Percentiles rank a stretch among this genome's conserved stretches.
Evolutionary conservation across 163 green algal species (phyloP).

Genomic region (Picocystis sp.): DNA sequence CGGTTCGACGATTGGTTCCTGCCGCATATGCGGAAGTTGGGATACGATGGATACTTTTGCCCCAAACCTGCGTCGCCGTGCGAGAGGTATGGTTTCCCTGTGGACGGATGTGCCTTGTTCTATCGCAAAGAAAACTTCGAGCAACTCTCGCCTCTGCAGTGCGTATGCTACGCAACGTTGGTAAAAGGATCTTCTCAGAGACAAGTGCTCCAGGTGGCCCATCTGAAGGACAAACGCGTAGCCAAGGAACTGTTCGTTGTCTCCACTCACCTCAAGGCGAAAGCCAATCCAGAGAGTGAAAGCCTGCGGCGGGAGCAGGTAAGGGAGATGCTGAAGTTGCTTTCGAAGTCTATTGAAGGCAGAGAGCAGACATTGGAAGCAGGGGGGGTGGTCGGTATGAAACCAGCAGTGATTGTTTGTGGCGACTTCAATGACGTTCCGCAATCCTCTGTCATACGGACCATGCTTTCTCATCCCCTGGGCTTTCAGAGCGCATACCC

Average conservation of each 20-base stretch:
- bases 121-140: conserved; percentile 32
- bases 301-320: conserved; percentile 19
- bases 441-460: too few species aligned
- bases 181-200: not conserved
- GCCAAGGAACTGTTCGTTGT: conserved; percentile 29
- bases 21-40: conserved; percentile 22
- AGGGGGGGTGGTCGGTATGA: not conserved
- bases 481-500: too few species aligned
- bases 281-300: conserved; percentile 35
- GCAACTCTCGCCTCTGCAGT: conserved; percentile 12
- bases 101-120: conserved; percentile 54
- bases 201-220: conserved; percentile 15
- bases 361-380: not conserved
- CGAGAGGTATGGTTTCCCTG: conserved; percentile 31
- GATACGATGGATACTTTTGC: conserved; percentile 38
- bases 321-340: conserved; percentile 7
- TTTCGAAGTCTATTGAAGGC: not conserved
- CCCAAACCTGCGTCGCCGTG: conserved; percentile 39
- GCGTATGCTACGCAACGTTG: not conserved
- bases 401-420: conserved; percentile 26
- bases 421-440: conserved; percentile 41
- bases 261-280: conserved; percentile 55
- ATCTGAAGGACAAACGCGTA: conserved; percentile 20
- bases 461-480: too few species aligned
- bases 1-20: conserved; percentile 41